Base-by-base conservation (phyloP, 2,329 filamentous ascomycete genomes). In the Leptographium galeiforme region DNA sequence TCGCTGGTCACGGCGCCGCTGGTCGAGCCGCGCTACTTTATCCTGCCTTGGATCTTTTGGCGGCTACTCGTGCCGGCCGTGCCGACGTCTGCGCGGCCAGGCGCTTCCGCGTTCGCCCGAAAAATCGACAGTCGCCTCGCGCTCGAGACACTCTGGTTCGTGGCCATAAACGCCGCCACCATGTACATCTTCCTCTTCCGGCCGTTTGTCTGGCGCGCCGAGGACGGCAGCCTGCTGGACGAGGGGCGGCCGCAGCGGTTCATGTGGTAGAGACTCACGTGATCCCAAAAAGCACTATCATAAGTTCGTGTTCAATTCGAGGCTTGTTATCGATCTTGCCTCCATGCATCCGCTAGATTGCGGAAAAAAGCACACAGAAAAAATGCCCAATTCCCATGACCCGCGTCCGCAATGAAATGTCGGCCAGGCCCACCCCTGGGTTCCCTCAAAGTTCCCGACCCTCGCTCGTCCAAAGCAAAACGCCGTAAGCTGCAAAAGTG, bases 21-120 rank as follows among this genome's bases (percentile, higher is more conserved):
- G 0, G 91, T 98, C 11, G 93, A 98, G 66, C 93, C 93, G 14
- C 80, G 93, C 14, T 98, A 98, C 68, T 95, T 95, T 67, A 94
- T 98, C 64, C 75, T 96, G 13, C 90, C 91, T 0, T 98, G 89
- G 89, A 78, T 96, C 10, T 82, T 96, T 62, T 97, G 90, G 88
- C 78, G 93, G 1, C 69, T 97, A 8, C 78, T 94, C 62, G 70
- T 94, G 0, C 88, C 88, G 0, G 67, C 73, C 51, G 45, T 43
- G 16, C 46, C 50, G 25, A 25, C 25, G 3, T 25, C 25, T 25
- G 25, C 2, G 39, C 30, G 34, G 41, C 48, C 14, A 46, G 13
- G 10, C 45, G 43, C 40, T 34, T 58, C 4, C 18, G 49, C 52
- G 34, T 30, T 62, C 18, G 58, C 57, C 0, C 53, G 48, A 33